Conservation (phyloP, 306 rosid genomes). For the Carpinus viminea region DNA sequence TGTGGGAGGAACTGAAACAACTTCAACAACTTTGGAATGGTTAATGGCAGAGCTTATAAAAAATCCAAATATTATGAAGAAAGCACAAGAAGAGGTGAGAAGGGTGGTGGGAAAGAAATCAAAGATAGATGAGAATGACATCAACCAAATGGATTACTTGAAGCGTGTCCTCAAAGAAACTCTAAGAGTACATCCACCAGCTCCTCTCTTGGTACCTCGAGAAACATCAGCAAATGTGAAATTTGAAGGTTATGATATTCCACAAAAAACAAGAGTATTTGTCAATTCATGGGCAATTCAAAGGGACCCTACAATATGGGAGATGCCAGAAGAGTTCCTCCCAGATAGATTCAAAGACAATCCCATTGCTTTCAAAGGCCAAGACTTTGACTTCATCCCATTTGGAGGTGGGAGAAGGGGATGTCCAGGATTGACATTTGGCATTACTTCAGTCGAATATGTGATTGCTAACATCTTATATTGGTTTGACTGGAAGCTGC, state of each 20-base stretch:
- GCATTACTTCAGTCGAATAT: constrained; percentile 1
- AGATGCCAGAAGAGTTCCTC: constrained; percentile 29
- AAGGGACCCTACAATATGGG: constrained; percentile 35
- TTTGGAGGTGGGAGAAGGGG: constrained; percentile 41
- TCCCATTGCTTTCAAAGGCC: background rate
- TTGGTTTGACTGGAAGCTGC: background rate
- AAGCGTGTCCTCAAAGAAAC: constrained; percentile 33
- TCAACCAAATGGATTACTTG: constrained; percentile 31
- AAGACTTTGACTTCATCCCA: constrained; percentile 32
- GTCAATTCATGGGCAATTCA: constrained; percentile 35
- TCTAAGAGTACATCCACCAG: constrained; percentile 37
- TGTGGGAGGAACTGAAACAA: constrained; percentile 31
- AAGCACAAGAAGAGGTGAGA: constrained; percentile 37
- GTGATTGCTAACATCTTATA: constrained; percentile 8
- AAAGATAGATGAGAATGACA: constrained; percentile 21
- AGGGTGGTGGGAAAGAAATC: constrained; percentile 22
- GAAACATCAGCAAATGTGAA: constrained; percentile 5
- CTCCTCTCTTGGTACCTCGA: constrained; percentile 30
- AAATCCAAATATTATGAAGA: constrained; percentile 29
- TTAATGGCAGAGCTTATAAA: constrained; percentile 33
- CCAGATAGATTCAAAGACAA: constrained; percentile 33
- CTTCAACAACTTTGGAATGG: constrained; percentile 29
- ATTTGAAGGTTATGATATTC: constrained; percentile 27
- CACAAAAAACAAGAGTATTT: constrained; percentile 14
- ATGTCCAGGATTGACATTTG: constrained; percentile 30